Evolutionary conservation across 345 rosid genomes (phyloP), one percentile per base, ranked within the genome.

Genomic region (Gossypium bickii): DNA sequence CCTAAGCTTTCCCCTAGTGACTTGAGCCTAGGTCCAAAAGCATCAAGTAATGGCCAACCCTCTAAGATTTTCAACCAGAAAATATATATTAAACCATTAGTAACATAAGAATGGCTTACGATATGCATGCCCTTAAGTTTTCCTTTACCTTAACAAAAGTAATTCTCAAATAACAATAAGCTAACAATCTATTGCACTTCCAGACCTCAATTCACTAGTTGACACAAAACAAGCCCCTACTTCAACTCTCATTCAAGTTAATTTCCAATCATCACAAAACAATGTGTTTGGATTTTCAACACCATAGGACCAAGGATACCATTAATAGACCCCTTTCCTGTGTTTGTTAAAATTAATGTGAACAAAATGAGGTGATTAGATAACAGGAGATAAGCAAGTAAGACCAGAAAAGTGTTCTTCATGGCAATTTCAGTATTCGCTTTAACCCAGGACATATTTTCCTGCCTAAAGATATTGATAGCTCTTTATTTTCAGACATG

Each of bases 401-500:
- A 45, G 18, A n/a, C 38, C 52, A 13, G 34, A 18, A 45, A 67
- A 22, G 12, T 45, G 29, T 45, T 67, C 18, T 67, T 67, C 38
- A 45, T 45, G 12, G 18, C 38, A 67, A 22, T 67, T 22, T 45
- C 2, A 45, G 7, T 22, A 67, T 67, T 67, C 12, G 22, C 60
- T 67, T 55, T 45, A 65, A 45, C 38, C 55, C 13, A 45, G 71
- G 29, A 45, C 8, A 45, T 45, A 1, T 45, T 67, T 66, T 45
- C 71, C n/a, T 67, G 34, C 55, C 71, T 67, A 67, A 22, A 45
- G 55, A 67, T 45, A 45, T 67, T 45, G 71, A 12, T 22, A 11
- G 38, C 71, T 12, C 48, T 67, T 45, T 7, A 67, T 45, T 20
- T 67, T 12, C 3, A 47, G 38, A 67, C 12, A 13, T 22, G 27